phyloP scores from a whole-genome alignment of 768 basidiomycete genomes.

The Termitomyces sp. region DNA sequence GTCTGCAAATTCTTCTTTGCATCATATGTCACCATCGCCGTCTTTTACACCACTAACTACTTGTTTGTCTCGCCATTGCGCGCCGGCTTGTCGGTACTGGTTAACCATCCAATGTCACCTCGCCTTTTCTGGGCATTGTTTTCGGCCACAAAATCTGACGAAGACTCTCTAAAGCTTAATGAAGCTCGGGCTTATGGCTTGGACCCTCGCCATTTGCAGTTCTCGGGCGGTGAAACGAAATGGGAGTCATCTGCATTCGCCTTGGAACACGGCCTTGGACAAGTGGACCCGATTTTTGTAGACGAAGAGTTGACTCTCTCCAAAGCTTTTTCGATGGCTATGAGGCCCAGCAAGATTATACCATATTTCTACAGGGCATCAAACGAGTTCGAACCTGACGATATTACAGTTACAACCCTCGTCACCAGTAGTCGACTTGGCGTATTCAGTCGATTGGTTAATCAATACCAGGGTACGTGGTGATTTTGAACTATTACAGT shows the following conservation, averaged over 20 bases:
- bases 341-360: conserved; percentile 70
- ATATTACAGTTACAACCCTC: conserved; percentile 82
- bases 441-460: conserved; percentile 65
- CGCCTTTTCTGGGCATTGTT: conserved; percentile 14
- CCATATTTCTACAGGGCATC: conserved; percentile 78
- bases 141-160: not conserved
- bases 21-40: conserved; percentile 31
- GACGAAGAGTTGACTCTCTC: conserved; percentile 53
- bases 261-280: conserved; percentile 27
- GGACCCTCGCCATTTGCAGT: conserved; percentile 9
- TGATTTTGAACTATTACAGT: not conserved
- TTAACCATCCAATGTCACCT: conserved; percentile 18
- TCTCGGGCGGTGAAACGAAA: conserved; percentile 15
- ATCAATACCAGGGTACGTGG: conserved; percentile 63
- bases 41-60: conserved; percentile 38
- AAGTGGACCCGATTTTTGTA: conserved; percentile 26
- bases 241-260: conserved; percentile 30
- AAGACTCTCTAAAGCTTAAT: not conserved
- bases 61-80: conserved; percentile 29
- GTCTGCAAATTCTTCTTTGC: conserved; percentile 21
- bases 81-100: conserved; percentile 18
- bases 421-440: conserved; percentile 76
- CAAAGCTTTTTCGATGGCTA: conserved; percentile 62
- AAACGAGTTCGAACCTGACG: conserved; percentile 47
- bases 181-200: conserved; percentile 10